Evolutionary conservation across 1,284 basidiomycete species (phyloP).

Genomic region (Naganishia liquefaciens): DNA sequence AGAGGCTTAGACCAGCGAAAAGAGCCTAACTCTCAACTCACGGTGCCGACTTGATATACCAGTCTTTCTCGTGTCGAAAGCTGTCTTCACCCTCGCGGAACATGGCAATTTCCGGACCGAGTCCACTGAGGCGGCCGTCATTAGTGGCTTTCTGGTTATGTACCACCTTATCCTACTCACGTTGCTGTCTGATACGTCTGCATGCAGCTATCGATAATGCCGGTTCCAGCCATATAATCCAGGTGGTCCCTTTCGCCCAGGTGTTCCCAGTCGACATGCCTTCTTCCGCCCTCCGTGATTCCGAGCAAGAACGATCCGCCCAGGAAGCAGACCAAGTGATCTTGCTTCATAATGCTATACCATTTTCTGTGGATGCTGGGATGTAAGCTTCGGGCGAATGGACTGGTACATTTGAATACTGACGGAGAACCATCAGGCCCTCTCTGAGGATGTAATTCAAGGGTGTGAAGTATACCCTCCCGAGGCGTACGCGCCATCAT

Average conservation of each 20-base stretch:
- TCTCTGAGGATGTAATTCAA: slow-evolving; percentile 64
- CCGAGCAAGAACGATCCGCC: slow-evolving; percentile 89
- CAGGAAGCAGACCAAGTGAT: slow-evolving; percentile 94
- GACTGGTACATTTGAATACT: slow-evolving; percentile 27
- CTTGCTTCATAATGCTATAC: slow-evolving; percentile 80
- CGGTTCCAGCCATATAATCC: slow-evolving; percentile 76
- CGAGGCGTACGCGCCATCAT: slow-evolving; percentile 67
- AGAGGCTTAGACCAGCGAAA: background rate
- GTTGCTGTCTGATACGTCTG: slow-evolving; percentile 82
- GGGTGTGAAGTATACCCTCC: slow-evolving; percentile 71
- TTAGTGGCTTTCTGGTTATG: background rate
- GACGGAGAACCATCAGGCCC: slow-evolving; percentile 41
- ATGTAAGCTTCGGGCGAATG: background rate
- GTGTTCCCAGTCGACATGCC: slow-evolving; percentile 39
- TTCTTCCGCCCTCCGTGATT: slow-evolving; percentile 69
- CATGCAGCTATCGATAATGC: slow-evolving; percentile 83
- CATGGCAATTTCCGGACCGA: slow-evolving; percentile 80
- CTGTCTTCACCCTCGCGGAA: slow-evolving; percentile 61
- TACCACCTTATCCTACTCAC: slow-evolving; percentile 55
- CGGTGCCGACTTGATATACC: slow-evolving; percentile 79
- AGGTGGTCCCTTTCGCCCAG: slow-evolving; percentile 58
- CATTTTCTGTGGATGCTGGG: slow-evolving; percentile 59
- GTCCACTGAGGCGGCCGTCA: slow-evolving; percentile 60
- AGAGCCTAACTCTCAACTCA: slow-evolving; percentile 50
- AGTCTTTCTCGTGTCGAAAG: slow-evolving; percentile 59